phyloP scores from a whole-genome alignment of 208 protist genomes.

The Trichomonas tenax region DNA sequence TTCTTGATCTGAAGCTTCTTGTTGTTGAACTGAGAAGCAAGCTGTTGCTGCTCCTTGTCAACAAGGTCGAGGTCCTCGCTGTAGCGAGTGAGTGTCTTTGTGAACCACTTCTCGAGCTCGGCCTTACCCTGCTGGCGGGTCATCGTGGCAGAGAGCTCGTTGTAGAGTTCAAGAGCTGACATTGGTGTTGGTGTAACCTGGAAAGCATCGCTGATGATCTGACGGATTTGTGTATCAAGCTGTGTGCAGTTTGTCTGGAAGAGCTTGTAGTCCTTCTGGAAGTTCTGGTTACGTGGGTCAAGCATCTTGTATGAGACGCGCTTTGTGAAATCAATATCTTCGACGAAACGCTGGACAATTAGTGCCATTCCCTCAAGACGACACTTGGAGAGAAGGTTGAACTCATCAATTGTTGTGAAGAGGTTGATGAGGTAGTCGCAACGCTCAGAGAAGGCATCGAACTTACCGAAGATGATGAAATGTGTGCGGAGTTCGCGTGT shows the following conservation, averaged over 20 bases:
- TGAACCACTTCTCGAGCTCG: not conserved
- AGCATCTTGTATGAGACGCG: not conserved
- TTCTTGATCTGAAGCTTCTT: conserved; percentile 3
- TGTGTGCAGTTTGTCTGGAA: not conserved
- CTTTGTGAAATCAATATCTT: not conserved
- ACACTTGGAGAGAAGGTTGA: not conserved
- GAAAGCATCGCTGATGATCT: not conserved
- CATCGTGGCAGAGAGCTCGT: not conserved
- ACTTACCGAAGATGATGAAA: conserved; percentile 3
- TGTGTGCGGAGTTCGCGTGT: not conserved
- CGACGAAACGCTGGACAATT: not conserved
- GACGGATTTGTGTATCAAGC: not conserved
- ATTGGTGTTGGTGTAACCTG: not conserved
- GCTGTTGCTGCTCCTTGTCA: too few species aligned
- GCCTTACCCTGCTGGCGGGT: not conserved
- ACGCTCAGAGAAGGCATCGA: not conserved
- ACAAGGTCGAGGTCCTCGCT: not conserved
- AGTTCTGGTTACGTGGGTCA: not conserved
- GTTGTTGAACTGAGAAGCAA: not conserved
- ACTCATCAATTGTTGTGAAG: not conserved
- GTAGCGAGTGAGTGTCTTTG: not conserved
- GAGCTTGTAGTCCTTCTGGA: not conserved
- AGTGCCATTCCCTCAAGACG: not conserved
- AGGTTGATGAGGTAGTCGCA: not conserved
- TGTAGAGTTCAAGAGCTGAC: not conserved